Evolutionary conservation across 2,329 filamentous ascomycete species (phyloP).

Genomic region (Sporothrix curviconia): DNA sequence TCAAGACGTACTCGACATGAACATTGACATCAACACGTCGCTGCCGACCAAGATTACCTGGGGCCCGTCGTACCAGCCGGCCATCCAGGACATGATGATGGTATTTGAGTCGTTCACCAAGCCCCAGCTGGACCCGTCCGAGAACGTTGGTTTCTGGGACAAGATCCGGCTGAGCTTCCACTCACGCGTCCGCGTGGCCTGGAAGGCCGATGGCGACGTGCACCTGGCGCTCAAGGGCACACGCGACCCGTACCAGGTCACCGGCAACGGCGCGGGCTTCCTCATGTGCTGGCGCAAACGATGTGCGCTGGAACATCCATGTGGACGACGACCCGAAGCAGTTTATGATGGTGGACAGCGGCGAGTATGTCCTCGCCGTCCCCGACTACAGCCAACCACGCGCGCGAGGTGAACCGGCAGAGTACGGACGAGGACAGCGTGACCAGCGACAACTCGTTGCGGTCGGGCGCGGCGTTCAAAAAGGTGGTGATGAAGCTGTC

Average conservation of each 20-base stretch:
- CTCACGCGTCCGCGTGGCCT: constrained; percentile 78
- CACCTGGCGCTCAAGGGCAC: constrained; percentile 88
- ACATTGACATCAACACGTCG: constrained; percentile 85
- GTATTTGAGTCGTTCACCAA: constrained; percentile 97
- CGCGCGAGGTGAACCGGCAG: constrained; percentile 55
- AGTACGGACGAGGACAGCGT: constrained; percentile 52
- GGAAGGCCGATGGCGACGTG: constrained; percentile 94
- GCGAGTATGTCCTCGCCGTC: constrained; percentile 88
- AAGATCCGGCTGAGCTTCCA: constrained; percentile 94
- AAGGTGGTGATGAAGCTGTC: constrained; percentile 99
- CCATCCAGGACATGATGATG: constrained; percentile 99
- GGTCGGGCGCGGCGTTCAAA: constrained; percentile 79
- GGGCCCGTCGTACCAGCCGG: constrained; percentile 95
- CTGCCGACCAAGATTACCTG: constrained; percentile 91
- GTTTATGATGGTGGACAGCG: constrained; percentile 93
- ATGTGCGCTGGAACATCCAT: constrained; percentile 82
- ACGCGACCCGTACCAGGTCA: constrained; percentile 88
- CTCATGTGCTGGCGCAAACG: constrained; percentile 98
- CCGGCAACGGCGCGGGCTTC: constrained; percentile 87
- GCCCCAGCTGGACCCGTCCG: constrained; percentile 85
- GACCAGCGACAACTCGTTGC: constrained; percentile 57
- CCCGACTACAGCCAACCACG: constrained; percentile 89
- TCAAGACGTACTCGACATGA: constrained; percentile 94
- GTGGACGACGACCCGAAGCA: constrained; percentile 79
- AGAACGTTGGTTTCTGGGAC: constrained; percentile 96